Evolutionary conservation across 1,139 yeast species (phyloP).

Genomic region (Diutina pseudorugosa): DNA sequence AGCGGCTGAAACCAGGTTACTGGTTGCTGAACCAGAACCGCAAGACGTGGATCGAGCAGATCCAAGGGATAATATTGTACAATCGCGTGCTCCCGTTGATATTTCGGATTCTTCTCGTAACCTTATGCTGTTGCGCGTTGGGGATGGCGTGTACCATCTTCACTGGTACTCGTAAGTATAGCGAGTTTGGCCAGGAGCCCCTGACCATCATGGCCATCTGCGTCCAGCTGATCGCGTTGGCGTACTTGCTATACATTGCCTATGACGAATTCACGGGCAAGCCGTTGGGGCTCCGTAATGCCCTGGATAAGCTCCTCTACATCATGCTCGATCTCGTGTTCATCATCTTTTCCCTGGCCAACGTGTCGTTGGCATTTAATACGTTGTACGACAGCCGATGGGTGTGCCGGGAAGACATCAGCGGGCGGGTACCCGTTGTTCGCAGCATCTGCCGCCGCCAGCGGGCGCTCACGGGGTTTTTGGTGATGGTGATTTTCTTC

Average conservation of each 20-base stretch:
- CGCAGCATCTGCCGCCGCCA: slow-evolving; percentile 63
- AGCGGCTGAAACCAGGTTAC: slow-evolving; percentile 40
- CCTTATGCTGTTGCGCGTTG: slow-evolving; percentile 49
- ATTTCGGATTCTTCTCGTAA: slow-evolving; percentile 27
- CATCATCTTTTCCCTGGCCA: slow-evolving; percentile 89
- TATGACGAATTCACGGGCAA: slow-evolving; percentile 87
- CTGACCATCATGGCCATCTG: slow-evolving; percentile 87
- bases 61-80: slow-evolving; percentile 48
- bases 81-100: slow-evolving; percentile 50
- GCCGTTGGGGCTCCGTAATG: slow-evolving; percentile 81
- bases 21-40: slow-evolving; percentile 56
- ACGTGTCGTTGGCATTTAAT: slow-evolving; percentile 73
- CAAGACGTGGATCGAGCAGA: slow-evolving; percentile 51
- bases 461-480: slow-evolving; percentile 62
- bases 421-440: background rate
- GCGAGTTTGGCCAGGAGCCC: slow-evolving; percentile 59
- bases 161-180: slow-evolving; percentile 19
- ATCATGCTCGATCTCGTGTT: slow-evolving; percentile 70
- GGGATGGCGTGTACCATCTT: slow-evolving; percentile 40
- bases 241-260: slow-evolving; percentile 70
- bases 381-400: slow-evolving; percentile 71
- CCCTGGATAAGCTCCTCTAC: slow-evolving; percentile 68
- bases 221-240: slow-evolving; percentile 69
- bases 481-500: slow-evolving; percentile 59
- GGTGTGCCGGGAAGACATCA: slow-evolving; percentile 50